Evolutionary conservation across 78 protist genomes (phyloP).

Genomic region (Tieghemostelium lacteum): DNA sequence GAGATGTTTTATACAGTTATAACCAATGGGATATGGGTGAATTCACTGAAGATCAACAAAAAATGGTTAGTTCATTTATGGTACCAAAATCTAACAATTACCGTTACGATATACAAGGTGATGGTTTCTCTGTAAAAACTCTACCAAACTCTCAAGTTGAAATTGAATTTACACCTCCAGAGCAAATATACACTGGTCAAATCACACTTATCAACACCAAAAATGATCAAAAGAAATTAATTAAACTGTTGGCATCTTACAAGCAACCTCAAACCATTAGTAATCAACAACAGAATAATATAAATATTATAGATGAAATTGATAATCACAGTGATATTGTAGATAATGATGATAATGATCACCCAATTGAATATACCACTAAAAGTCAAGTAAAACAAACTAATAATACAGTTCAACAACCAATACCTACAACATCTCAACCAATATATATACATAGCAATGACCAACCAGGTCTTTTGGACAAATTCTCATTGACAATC

Average conservation of each 20-base stretch:
- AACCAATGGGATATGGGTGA: constrained; percentile 50
- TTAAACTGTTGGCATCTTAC: constrained; percentile 17
- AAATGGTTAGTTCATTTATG: too few species aligned
- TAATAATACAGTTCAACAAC: not conserved
- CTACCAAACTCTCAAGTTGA: not conserved
- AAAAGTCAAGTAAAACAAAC: not conserved
- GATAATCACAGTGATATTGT: too few species aligned
- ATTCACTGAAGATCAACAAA: not conserved
- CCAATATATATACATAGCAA: too few species aligned
- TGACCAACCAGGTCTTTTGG: too few species aligned
- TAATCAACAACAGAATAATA: not conserved
- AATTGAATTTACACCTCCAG: constrained; percentile 5
- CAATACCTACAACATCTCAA: too few species aligned
- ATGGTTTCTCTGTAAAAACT: constrained; percentile 22
- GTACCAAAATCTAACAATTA: not conserved
- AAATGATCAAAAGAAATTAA: constrained; percentile 16
- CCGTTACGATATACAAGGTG: constrained; percentile 2
- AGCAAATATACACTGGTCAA: not conserved
- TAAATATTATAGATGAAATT: too few species aligned
- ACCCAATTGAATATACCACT: too few species aligned
- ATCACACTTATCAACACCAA: not conserved
- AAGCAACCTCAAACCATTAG: not conserved
- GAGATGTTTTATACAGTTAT: constrained; percentile 9
- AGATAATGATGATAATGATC: not conserved
- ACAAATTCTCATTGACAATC: constrained; percentile 13